phyloP scores from a whole-genome alignment of 495 filamentous ascomycete species.

The Neurospora tetrasperma region DNA sequence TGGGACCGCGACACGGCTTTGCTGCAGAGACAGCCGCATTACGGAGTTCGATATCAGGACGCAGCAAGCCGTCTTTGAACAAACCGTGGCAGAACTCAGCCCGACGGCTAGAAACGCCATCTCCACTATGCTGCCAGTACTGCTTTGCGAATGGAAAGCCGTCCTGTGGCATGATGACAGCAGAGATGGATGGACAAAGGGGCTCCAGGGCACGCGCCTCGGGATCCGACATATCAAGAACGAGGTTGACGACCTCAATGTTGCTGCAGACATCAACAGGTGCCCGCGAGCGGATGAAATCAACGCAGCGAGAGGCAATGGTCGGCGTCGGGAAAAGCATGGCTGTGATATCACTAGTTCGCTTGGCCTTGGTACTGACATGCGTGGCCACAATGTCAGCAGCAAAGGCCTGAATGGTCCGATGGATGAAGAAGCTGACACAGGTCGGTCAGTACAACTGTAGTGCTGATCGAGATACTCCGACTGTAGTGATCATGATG shows the following conservation, averaged over 20 bases:
- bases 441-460: constrained; percentile 1
- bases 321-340: constrained; percentile 69
- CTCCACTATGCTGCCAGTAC: constrained; percentile 96
- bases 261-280: constrained; percentile 34
- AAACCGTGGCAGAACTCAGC: constrained; percentile 77
- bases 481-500: not conserved
- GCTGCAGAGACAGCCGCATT: constrained; percentile 15
- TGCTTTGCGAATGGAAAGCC: constrained; percentile 63
- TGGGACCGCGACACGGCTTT: constrained; percentile 53
- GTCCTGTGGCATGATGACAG: constrained; percentile 59
- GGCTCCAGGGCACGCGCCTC: constrained; percentile 36
- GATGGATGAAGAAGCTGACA: constrained; percentile 84
- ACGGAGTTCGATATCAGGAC: constrained; percentile 34
- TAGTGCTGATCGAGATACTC: not conserved
- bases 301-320: constrained; percentile 55
- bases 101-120: constrained; percentile 83
- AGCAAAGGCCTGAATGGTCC: constrained; percentile 65
- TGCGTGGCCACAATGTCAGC: constrained; percentile 52
- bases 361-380: constrained; percentile 48
- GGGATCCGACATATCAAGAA: constrained; percentile 40
- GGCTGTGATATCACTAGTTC: constrained; percentile 24
- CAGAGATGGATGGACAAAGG: constrained; percentile 45
- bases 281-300: constrained; percentile 56
- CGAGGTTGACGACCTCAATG: constrained; percentile 59
- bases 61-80: constrained; percentile 59